Evolutionary conservation across 108 stramenopile genomes (phyloP), one percentile per base, ranked within the genome.

Genomic region (Fragilariopsis cylindrus): DNA sequence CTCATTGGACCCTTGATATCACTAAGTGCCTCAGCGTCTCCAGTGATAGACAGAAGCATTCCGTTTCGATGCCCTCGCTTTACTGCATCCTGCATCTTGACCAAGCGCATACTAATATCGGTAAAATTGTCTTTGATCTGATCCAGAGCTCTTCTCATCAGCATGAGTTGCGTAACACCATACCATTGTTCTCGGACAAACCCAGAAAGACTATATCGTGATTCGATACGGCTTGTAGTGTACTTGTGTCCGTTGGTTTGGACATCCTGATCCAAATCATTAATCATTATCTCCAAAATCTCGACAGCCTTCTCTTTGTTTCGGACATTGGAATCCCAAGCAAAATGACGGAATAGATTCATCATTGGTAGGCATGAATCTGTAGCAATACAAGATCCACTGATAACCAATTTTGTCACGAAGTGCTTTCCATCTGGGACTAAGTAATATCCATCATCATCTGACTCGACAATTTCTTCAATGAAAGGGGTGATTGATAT

Each of bases 11-110:
- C 69, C 58, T 67, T 81, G 58, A 83, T 55, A 7, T 72, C 74
- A 30, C 67, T 80, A 16, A 95, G 60, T 30, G 90, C 78, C 50
- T 70, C 60, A 52, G 78, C 69, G 53, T 95, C 96, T 1, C 94
- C 97, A 40, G 94, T 95, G 45, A 98, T 63, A 63, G 94, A 92
- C 40, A 98, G 53, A 8, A 94, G 53, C 85, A 92, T 83, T n/a
- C 89, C 92, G 67, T 79, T 83, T 40, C 84, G 82, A 71, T 80
- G 74, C 16, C 78, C 83, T 50, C 70, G 72, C 15, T 92, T 69
- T n/a, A 97, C 77, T 7, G 82, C 82, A 55, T 84, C 73, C 44
- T 76, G 82, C 74, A 96, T 83, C 15, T 70, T 41, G 46, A 86
- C 73, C 5, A 98, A 78, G 12, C 90, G 80, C 1, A 50, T 48